phyloP scores from a whole-genome alignment of 768 basidiomycete species.

The Serendipita sp. region DNA sequence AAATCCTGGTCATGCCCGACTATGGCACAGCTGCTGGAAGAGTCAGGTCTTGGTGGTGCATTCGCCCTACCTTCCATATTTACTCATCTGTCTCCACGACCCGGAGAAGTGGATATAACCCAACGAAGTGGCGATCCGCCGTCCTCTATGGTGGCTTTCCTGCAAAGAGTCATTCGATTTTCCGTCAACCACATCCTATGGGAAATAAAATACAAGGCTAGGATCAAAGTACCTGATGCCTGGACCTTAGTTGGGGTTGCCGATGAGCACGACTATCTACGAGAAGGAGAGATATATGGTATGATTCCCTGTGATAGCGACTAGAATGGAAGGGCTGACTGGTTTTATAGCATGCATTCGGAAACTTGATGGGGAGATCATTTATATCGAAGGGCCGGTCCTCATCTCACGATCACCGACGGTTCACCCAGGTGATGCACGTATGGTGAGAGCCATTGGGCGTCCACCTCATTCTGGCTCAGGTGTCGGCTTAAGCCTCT shows the following conservation, averaged over 20 bases:
- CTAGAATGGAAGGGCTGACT: neutral
- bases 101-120: constrained; percentile 19
- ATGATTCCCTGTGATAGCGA: constrained; percentile 14
- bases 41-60: constrained; percentile 40
- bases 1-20: constrained; percentile 20
- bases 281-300: constrained; percentile 43
- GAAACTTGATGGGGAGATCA: constrained; percentile 10
- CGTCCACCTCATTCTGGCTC: constrained; percentile 32
- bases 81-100: constrained; percentile 32
- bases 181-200: constrained; percentile 47
- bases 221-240: constrained; percentile 46
- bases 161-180: constrained; percentile 35
- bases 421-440: constrained; percentile 55
- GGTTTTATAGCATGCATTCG: constrained; percentile 27
- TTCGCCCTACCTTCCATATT: constrained; percentile 42
- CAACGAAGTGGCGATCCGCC: constrained; percentile 6
- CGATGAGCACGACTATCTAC: constrained; percentile 40
- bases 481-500: constrained; percentile 31
- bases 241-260: constrained; percentile 61
- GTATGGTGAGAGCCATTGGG: constrained; percentile 32
- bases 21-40: constrained; percentile 36
- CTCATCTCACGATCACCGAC: constrained; percentile 45
- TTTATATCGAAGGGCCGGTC: constrained; percentile 27
- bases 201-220: constrained; percentile 42
- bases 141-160: constrained; percentile 27